Base-by-base conservation (phyloP, 1,139 yeast species). In the Yamadazyma buinensis region DNA sequence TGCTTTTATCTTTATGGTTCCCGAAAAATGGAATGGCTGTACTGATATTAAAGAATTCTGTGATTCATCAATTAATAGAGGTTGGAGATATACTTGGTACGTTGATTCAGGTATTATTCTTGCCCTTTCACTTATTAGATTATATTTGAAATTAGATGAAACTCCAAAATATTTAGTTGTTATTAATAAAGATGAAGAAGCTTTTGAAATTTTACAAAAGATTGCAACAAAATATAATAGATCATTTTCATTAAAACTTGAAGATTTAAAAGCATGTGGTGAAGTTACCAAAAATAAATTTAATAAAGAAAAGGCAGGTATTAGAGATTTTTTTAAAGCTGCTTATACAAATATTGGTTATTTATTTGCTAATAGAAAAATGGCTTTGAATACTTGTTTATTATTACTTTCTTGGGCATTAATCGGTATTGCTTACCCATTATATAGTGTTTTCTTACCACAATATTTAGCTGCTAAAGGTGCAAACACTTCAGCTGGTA, bases 361-460 rank as follows among this genome's bases (percentile, higher is more conserved):
- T 1, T 53, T 75, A 33, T 75, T 72, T 48, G 52, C 59, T 11
- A 63, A 58, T 27, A 61, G 47, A 38, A 59, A 47, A 30, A 59
- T 74, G 42, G 63, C 63, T 4, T 47, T 57, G 30, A 69, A 77
- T 3, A 64, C 75, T 1, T 13, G 49, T 13, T 51, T 75, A 29
- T 49, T 73, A 25, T 56, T 72, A 37, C 28, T 59, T 3, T 69
- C 77, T 1, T 75, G 81, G 80, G 50, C 61, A 2, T 49, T 72
- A 27, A 61, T 75, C 37, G 81, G 81, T 31, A 58, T 75, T 26
- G 61, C 77, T 12, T 76, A 74, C 49, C 72, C 77, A 12, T 57
- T 72, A 25, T 76, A 67, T 53, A 63, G 70, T 40, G 70, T 69
- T 29, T 76, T 76, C 55, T 52, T 77, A 29, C 77, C 77, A 26